Evolutionary conservation across 768 basidiomycete genomes (phyloP).

Genomic region (Cystofilobasidium ferigula): DNA sequence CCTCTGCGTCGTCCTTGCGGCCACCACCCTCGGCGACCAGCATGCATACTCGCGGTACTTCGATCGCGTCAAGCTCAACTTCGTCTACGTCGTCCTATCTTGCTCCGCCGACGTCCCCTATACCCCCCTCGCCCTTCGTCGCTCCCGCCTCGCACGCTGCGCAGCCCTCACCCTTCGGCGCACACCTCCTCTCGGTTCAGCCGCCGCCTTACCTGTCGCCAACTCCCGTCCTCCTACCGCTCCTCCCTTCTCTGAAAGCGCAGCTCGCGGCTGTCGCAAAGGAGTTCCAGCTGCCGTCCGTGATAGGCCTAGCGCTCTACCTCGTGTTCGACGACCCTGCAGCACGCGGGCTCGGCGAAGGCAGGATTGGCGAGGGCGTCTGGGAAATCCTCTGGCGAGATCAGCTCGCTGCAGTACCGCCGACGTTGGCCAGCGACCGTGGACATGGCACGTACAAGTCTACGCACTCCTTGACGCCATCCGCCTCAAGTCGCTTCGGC

Average conservation of each 20-base stretch:
- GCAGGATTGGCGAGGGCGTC: neutral
- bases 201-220: neutral
- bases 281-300: neutral
- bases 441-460: no score
- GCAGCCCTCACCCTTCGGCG: neutral
- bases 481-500: no score
- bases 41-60: neutral
- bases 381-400: slow-evolving; percentile 1
- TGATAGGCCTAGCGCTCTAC: neutral
- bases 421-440: neutral
- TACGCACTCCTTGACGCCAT: no score
- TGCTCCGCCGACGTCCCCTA: no score
- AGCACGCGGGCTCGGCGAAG: neutral
- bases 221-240: neutral
- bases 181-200: neutral
- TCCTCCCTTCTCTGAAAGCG: neutral
- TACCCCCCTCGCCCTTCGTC: neutral
- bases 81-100: neutral
- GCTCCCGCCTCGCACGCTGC: neutral
- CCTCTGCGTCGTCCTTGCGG: neutral
- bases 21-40: neutral
- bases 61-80: neutral
- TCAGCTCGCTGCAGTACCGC: neutral
- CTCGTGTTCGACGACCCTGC: neutral
- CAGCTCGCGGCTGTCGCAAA: neutral